Conservation (phyloP, 1,139 yeast genomes). For the Geotrichum australiense region DNA sequence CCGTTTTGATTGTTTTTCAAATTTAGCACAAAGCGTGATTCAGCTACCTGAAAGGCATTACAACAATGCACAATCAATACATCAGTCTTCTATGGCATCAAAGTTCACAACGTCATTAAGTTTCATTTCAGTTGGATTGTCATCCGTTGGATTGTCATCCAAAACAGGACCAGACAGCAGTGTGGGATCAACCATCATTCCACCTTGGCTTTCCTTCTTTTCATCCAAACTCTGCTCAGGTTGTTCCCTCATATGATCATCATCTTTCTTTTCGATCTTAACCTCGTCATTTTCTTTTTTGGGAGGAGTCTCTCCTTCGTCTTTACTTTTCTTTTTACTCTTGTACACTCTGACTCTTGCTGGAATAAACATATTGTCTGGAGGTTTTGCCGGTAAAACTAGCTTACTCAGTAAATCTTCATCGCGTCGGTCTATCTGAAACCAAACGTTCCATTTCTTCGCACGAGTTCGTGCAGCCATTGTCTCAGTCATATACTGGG, state of each 20-base stretch:
- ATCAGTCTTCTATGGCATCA: slow-evolving; percentile 7
- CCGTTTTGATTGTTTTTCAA: too few relatives aligned
- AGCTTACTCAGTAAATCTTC: slow-evolving; percentile 43
- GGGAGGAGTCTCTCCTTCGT: slow-evolving; percentile 7
- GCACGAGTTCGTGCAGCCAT: slow-evolving; percentile 55
- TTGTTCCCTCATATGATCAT: background rate
- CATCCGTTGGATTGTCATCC: background rate
- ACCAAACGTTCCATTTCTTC: slow-evolving; percentile 68
- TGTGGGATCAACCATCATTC: slow-evolving; percentile 5
- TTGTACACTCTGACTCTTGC: slow-evolving; percentile 30
- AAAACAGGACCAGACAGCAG: background rate
- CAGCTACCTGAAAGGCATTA: too few relatives aligned
- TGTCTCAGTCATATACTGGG: slow-evolving; percentile 53
- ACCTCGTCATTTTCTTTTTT: too few relatives aligned
- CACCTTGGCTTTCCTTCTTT: background rate
- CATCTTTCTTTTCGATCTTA: slow-evolving; percentile 10
- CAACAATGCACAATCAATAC: too few relatives aligned
- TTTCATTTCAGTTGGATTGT: background rate
- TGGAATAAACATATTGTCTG: slow-evolving; percentile 27
- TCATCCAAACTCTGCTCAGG: background rate
- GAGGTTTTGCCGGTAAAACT: slow-evolving; percentile 27
- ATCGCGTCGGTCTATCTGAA: slow-evolving; percentile 71
- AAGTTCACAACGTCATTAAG: slow-evolving; percentile 6
- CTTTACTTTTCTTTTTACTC: slow-evolving; percentile 18
- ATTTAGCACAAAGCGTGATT: too few relatives aligned